Evolutionary conservation across 345 rosid species (phyloP).

Genomic region (Rhizophora mangle): DNA sequence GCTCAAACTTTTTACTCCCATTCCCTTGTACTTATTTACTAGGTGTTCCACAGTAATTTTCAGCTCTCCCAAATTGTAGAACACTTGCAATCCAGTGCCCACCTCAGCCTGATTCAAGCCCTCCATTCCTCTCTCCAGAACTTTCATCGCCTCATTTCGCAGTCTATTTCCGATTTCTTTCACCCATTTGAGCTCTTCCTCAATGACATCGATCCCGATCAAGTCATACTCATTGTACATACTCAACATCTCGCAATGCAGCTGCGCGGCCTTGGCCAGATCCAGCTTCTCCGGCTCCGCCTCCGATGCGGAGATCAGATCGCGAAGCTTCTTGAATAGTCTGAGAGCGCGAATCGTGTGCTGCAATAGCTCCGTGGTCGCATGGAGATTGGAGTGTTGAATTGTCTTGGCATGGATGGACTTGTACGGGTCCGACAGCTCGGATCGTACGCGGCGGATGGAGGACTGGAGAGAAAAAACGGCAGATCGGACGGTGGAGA

Average conservation of each 20-base stretch:
- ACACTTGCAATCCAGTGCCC: constrained; percentile 94
- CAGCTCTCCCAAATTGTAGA: constrained; percentile 90
- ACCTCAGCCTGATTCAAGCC: constrained; percentile 96
- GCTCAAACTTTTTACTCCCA: constrained; percentile 74
- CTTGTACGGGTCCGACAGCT: constrained; percentile 76
- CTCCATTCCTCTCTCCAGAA: constrained; percentile 91
- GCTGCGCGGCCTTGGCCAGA: constrained; percentile 91
- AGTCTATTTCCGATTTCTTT: constrained; percentile 64
- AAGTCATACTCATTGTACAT: constrained; percentile 80
- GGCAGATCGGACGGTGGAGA: constrained; percentile 82
- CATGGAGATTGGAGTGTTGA: constrained; percentile 70
- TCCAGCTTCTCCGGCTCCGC: constrained; percentile 73
- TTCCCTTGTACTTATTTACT: constrained; percentile 69
- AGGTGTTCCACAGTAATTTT: constrained; percentile 70
- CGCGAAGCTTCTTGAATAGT: constrained; percentile 76
- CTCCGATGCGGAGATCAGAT: constrained; percentile 49
- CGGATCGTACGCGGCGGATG: constrained; percentile 73
- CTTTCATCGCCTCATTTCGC: constrained; percentile 75
- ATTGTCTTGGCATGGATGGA: constrained; percentile 67
- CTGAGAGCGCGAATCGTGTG: constrained; percentile 81
- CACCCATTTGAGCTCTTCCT: constrained; percentile 67
- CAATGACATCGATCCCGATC: constrained; percentile 62
- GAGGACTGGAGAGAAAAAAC: constrained; percentile 86
- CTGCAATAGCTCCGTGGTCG: constrained; percentile 64
- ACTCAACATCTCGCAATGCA: constrained; percentile 70